These are phyloP conservation scores for Tricholomella constricta DNA, from an alignment of 768 basidiomycete species.

Conservation along the genomic window DNA sequence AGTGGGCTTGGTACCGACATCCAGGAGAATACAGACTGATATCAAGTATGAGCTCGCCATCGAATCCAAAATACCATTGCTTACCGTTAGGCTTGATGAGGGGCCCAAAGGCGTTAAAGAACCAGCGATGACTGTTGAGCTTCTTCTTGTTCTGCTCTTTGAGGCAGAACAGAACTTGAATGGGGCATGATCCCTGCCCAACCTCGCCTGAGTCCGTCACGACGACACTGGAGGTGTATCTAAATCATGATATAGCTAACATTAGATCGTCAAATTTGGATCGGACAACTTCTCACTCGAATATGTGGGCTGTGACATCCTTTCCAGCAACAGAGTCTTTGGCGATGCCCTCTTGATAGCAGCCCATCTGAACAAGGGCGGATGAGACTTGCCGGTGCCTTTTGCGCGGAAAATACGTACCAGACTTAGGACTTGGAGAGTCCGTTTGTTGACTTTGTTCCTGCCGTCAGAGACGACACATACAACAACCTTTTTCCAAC, in stretches of 20 bases:
- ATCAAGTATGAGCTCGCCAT: background rate
- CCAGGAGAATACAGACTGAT: slow-evolving; percentile 84
- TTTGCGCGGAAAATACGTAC: slow-evolving; percentile 40
- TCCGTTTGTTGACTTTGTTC: slow-evolving; percentile 86
- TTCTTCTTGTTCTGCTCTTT: slow-evolving; percentile 99
- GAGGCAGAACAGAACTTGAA: slow-evolving; percentile 88
- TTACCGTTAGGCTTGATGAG: slow-evolving; percentile 81
- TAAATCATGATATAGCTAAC: slow-evolving; percentile 23
- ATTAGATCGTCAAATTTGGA: background rate
- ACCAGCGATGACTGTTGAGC: slow-evolving; percentile 94
- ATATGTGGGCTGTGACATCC: slow-evolving; percentile 92
- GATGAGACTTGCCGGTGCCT: background rate
- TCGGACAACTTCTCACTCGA: slow-evolving; percentile 59
- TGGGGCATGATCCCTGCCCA: slow-evolving; percentile 70
- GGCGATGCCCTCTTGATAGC: slow-evolving; percentile 86
- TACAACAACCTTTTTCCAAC: slow-evolving; percentile 90
- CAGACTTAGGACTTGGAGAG: slow-evolving; percentile 84
- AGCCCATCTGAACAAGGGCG: slow-evolving; percentile 62
- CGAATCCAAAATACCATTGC: slow-evolving; percentile 10
- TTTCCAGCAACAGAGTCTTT: slow-evolving; percentile 88
- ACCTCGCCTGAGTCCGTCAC: slow-evolving; percentile 83
- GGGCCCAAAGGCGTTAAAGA: slow-evolving; percentile 95
- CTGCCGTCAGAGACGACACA: slow-evolving; percentile 87
- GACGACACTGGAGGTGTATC: slow-evolving; percentile 78
- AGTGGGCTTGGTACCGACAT: slow-evolving; percentile 95